Base-by-base conservation (phyloP, 345 rosid species). In the Excoecaria agallocha region DNA sequence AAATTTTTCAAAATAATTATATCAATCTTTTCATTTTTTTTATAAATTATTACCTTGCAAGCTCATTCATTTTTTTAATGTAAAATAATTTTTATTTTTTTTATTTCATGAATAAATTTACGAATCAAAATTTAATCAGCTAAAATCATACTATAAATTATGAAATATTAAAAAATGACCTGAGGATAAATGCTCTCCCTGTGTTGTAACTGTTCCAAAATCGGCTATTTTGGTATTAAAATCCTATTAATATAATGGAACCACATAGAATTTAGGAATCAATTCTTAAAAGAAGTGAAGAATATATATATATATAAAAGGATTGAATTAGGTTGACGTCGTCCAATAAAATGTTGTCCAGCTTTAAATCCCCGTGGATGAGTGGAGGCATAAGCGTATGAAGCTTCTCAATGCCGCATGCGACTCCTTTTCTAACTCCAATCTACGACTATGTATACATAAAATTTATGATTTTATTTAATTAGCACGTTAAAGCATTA, bases 151-250 rank as follows among this genome's bases (percentile, higher is more conserved):
- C 30, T 30, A 30, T 30, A 30, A n/a, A n/a, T n/a, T n/a, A 30
- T 30, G 1, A 30, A 30, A 30, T 30, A 30, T 0, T 30, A 30
- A 30, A n/a, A 30, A 30, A 30, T 3, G 20, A 43, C 72, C 56
- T n/a, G 70, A 48, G 1, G 8, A 11, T 48, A 50, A 12, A 35
- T 22, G 6, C 8, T 46, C 49, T 48, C 59, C 78, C 22, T 68
- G 58, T 35, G 24, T 24, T 37, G 61, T 68, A 30, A 75, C 68
- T 0, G 22, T 68, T n/a, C 78, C 78, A 12, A 75, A 75, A 61
- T 75, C 78, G 6, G 72, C 54, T 38, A 75, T 39, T 48, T 75
- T 75, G 37, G 78, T 73, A 17, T 35, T 68, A 37, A 58, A 67
- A n/a, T 75, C 60, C 78, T 75, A 66, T 15, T 43, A 38, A 46